phyloP scores from a whole-genome alignment of 1,284 basidiomycete species.

The Ceraceosorus guamensis region DNA sequence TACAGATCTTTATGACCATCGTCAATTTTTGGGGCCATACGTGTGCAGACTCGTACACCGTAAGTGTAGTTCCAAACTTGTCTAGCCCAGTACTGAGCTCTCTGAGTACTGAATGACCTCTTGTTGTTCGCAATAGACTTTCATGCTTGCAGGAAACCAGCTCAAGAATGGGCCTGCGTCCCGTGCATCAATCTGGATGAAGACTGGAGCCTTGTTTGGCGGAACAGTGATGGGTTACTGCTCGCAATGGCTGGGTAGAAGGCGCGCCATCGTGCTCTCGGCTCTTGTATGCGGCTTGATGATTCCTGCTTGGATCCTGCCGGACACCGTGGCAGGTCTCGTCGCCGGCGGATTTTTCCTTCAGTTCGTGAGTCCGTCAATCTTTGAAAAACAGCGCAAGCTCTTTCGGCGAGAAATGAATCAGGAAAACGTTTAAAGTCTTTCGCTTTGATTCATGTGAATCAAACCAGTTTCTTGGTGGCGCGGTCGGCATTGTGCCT shows the following conservation, averaged over 20 bases:
- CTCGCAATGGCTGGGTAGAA: constrained; percentile 29
- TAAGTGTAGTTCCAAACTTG: no score
- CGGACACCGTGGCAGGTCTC: constrained; percentile 20
- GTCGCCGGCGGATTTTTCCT: constrained; percentile 29
- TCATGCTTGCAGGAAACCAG: constrained; percentile 22
- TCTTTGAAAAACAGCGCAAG: no score
- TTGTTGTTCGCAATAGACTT: constrained; percentile 6
- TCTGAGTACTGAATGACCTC: no score
- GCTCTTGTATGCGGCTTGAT: constrained; percentile 17
- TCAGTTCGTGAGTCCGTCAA: constrained; percentile 13
- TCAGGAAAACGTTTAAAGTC: no score
- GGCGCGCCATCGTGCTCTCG: constrained; percentile 23
- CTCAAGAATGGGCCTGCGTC: constrained; percentile 23
- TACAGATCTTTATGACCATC: constrained; percentile 17
- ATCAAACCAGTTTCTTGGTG: no score
- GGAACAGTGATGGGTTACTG: constrained; percentile 27
- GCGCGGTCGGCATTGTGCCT: no score
- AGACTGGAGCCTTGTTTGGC: constrained; percentile 21
- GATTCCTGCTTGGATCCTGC: constrained; percentile 37
- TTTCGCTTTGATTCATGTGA: no score
- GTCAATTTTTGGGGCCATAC: constrained; percentile 25
- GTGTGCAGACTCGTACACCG: constrained; percentile 22
- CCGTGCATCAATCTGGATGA: constrained; percentile 25
- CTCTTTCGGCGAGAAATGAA: no score
- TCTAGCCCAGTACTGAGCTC: no score